Evolutionary conservation across 129 eudicot species (phyloP).

Genomic region (Smallanthus sonchifolius): DNA sequence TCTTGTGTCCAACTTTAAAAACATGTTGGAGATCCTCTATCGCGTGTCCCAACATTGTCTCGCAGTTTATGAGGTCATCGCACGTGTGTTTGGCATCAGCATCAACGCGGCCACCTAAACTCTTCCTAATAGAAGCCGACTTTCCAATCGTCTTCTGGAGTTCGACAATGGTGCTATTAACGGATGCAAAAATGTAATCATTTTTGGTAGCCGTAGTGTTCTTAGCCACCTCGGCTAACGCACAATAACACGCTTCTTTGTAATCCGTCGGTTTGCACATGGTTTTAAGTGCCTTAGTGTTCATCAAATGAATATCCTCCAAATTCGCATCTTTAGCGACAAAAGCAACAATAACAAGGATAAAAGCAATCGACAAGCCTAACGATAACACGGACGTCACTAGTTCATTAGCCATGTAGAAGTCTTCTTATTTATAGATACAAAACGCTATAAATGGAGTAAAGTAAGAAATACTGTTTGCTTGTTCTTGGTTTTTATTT

Average conservation of each 20-base stretch:
- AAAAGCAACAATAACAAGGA: conserved; percentile 29
- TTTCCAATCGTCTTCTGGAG: conserved; percentile 31
- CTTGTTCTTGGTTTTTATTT: conserved; percentile 24
- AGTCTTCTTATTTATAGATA: conserved; percentile 3
- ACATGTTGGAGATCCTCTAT: conserved; percentile 27
- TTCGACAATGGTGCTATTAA: conserved; percentile 35
- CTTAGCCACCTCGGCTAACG: conserved; percentile 34
- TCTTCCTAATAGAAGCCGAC: conserved; percentile 12
- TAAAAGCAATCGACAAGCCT: conserved; percentile 32
- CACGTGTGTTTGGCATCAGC: conserved; percentile 14
- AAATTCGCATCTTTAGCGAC: conserved; percentile 27
- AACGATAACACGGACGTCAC: conserved; percentile 25
- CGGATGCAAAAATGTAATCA: conserved; percentile 43
- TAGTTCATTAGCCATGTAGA: conserved; percentile 24
- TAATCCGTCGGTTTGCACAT: conserved; percentile 48
- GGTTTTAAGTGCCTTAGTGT: conserved; percentile 34
- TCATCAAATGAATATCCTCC: conserved; percentile 21
- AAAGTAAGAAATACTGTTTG: background rate
- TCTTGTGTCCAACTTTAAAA: conserved; percentile 26
- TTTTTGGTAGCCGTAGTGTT: conserved; percentile 46
- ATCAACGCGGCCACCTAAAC: conserved; percentile 11
- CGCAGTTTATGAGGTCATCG: conserved; percentile 39
- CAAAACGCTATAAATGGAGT: conserved; percentile 2
- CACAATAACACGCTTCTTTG: conserved; percentile 38
- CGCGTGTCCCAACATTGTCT: conserved; percentile 34